Conservation (phyloP, 805 yeast species). For the Barnettozyma siamensis region DNA sequence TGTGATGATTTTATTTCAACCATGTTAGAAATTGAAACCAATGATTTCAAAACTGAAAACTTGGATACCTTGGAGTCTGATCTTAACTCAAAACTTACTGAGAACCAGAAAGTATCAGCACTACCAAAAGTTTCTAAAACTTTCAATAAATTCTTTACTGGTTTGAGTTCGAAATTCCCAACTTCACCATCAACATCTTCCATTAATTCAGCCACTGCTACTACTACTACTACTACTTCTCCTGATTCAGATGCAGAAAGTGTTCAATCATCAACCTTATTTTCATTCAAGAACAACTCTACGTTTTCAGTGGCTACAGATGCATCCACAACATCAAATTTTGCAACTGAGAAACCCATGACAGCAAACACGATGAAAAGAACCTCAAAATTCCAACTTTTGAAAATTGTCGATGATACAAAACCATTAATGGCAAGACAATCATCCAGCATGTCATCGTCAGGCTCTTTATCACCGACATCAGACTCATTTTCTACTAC, state of each 20-base stretch:
- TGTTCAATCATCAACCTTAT: conserved; percentile 7
- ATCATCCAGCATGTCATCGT: no score
- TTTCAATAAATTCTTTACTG: conserved; percentile 8
- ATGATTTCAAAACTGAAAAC: conserved; percentile 8
- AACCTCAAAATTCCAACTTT: conserved; percentile 5
- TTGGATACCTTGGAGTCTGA: conserved; percentile 7
- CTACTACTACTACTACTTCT: no score
- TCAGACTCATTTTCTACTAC: not conserved
- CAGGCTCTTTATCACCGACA: no score
- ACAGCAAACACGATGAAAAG: not conserved
- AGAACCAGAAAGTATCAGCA: not conserved
- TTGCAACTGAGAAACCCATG: not conserved
- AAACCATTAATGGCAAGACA: not conserved
- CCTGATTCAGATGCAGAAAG: conserved; percentile 8
- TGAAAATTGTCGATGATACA: conserved; percentile 3
- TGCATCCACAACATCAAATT: not conserved
- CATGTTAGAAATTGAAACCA: conserved; percentile 14
- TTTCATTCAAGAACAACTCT: conserved; percentile 15
- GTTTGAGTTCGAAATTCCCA: conserved; percentile 5
- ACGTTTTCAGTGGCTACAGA: conserved; percentile 8
- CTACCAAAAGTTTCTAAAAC: conserved; percentile 4
- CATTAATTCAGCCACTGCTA: conserved; percentile 7
- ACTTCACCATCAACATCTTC: conserved; percentile 9
- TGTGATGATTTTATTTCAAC: conserved; percentile 32
- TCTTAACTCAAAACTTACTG: conserved; percentile 1